phyloP scores from a whole-genome alignment of 805 yeast genomes.

The Metschnikowia kofuensis region DNA sequence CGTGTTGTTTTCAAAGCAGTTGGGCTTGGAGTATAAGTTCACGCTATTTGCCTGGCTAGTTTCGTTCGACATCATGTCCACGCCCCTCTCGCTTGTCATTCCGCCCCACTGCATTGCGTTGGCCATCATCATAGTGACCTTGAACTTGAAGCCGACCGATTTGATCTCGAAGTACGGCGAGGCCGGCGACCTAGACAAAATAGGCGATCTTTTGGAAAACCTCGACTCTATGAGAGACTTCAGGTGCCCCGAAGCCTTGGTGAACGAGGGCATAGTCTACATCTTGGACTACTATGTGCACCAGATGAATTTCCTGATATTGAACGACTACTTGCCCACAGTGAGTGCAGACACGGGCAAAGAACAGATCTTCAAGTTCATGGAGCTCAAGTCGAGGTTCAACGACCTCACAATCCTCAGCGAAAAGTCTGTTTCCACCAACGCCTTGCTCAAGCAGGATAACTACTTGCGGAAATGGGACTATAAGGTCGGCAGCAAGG shows the following conservation, averaged over 20 bases:
- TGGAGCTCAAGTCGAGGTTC: constrained; percentile 43
- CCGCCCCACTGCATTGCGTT: constrained; percentile 78
- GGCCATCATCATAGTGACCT: constrained; percentile 61
- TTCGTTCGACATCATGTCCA: constrained; percentile 66
- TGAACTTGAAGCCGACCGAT: constrained; percentile 42
- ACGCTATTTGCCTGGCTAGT: constrained; percentile 70
- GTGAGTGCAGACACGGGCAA: constrained; percentile 38
- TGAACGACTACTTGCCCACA: constrained; percentile 43
- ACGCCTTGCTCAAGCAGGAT: constrained; percentile 38
- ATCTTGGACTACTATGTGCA: constrained; percentile 61
- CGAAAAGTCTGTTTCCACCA: constrained; percentile 26
- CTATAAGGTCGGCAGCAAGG: constrained; percentile 35
- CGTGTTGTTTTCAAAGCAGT: constrained; percentile 55
- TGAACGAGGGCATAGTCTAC: constrained; percentile 53
- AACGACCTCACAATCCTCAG: constrained; percentile 36
- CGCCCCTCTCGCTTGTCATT: constrained; percentile 63
- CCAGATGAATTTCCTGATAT: constrained; percentile 48
- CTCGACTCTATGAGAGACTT: constrained; percentile 36
- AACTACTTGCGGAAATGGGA: constrained; percentile 47
- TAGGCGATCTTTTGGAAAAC: constrained; percentile 28
- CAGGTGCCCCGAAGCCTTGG: constrained; percentile 41
- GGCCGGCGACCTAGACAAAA: constrained; percentile 11
- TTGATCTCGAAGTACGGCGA: constrained; percentile 22
- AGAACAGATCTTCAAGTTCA: constrained; percentile 45
- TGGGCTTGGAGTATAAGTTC: constrained; percentile 43